Evolutionary conservation across 768 basidiomycete genomes (phyloP), one percentile per base, ranked within the genome.

Genomic region (Psilocybe sp.): DNA sequence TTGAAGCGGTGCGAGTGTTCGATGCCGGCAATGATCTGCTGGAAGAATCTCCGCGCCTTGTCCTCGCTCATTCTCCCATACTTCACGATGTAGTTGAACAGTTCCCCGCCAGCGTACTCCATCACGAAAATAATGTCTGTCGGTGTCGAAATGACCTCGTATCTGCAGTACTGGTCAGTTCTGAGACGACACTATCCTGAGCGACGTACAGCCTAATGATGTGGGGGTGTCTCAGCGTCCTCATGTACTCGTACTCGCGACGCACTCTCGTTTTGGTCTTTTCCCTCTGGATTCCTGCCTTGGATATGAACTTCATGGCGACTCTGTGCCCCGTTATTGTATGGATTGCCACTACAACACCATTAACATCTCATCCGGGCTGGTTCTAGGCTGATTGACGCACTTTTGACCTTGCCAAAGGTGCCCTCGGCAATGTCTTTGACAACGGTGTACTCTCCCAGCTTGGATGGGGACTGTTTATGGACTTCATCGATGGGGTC

Each of bases 341-440:
- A 69, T 99, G 96, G 10, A 81, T 83, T 37, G 94, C 96, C 82
- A 95, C 95, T 98, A 49, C 38, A 34, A 49, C 48, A 40, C 51
- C 50, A 57, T 47, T 44, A 46, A 46, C 19, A 44, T 16, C 34
- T 31, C 39, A 32, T 50, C 31, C 52, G 33, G 19, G 19, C 18
- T 34, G 19, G 14, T 36, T 13, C 11, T 7, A n/a, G n/a, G 13
- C n/a, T 10, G 20, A 52, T 57, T 55, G 56, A 82, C 92, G 68
- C 69, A 97, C 96, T 91, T 79, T 98, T 98, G 66, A 99, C 97
- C 72, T 97, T 98, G 48, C 96, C 97, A 73, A 98, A 99, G 10
- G 92, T 96, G 3, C 97, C 97, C 56, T 95, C 93, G 15, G 95
- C 96, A 51, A 98, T 88, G 56, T 95, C 93, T 50, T 82, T 70